A percentile compares a stretch with the other conserved stretches of the same genome.
These are phyloP conservation scores for Dissophora globulifera DNA, from an alignment of 192 early-diverging fungal species.

Conservation along the genomic window DNA sequence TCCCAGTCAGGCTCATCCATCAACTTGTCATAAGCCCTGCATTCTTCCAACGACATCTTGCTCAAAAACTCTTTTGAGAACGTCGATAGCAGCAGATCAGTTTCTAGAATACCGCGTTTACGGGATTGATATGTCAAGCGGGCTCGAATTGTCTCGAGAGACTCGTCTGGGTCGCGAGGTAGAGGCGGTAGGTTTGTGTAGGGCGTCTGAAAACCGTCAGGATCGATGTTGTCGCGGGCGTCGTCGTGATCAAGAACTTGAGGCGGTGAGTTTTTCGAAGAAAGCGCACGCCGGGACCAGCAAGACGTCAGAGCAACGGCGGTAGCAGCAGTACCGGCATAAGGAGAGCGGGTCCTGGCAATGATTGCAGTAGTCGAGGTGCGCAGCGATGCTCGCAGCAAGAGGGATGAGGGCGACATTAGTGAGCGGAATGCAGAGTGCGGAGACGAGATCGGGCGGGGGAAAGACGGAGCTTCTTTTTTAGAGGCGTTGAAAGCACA, in stretches of 20 bases:
- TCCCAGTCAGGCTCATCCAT: conserved; percentile 96
- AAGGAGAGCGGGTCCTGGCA: conserved; percentile 1
- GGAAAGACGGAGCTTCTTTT: too few species aligned
- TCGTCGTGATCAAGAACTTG: conserved; percentile 46
- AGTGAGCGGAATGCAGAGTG: too few species aligned
- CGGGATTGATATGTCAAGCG: conserved; percentile 88
- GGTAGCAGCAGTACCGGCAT: too few species aligned
- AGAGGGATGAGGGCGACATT: conserved; percentile 12
- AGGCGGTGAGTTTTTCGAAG: conserved; percentile 2
- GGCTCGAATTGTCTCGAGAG: conserved; percentile 75
- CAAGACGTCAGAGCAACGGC: too few species aligned
- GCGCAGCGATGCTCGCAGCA: conserved; percentile 6
- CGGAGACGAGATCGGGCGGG: background rate
- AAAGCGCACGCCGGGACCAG: conserved; percentile 16
- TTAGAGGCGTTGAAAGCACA: too few species aligned
- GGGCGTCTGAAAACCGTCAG: conserved; percentile 47
- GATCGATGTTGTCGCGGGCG: conserved; percentile 38
- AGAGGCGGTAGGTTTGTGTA: conserved; percentile 64
- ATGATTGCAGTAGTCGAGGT: background rate
- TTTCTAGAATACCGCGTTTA: conserved; percentile 95
- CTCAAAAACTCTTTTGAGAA: conserved; percentile 78
- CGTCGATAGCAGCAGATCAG: conserved; percentile 90
- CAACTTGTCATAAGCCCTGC: conserved; percentile 83
- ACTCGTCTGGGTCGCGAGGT: conserved; percentile 69
- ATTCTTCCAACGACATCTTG: conserved; percentile 61